Evolutionary conservation across 164 flowering plant species (phyloP).

Genomic region (Kalanchoe fedtschenkoi): DNA sequence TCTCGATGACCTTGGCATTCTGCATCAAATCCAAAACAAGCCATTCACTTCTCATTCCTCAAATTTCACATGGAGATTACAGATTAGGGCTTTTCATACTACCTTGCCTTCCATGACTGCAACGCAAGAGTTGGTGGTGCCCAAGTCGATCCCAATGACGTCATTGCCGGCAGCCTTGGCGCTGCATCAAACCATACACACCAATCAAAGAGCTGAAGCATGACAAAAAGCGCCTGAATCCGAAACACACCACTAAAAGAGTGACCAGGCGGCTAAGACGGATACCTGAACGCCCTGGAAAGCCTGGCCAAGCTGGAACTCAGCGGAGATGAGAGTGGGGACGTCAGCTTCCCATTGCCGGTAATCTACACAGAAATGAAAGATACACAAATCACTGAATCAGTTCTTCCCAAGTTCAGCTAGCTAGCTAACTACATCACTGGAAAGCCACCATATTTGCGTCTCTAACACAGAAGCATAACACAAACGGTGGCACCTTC

Average conservation of each 20-base stretch:
- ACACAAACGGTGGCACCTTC: too few relatives aligned
- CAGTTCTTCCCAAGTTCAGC: too few relatives aligned
- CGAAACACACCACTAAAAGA: too few relatives aligned
- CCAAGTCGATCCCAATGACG: slow-evolving; percentile 31
- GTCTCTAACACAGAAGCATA: too few relatives aligned
- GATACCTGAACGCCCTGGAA: slow-evolving; percentile 62
- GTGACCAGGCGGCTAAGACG: not conserved
- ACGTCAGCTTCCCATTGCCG: slow-evolving; percentile 29
- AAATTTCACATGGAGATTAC: not conserved
- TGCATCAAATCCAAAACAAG: slow-evolving; percentile 7
- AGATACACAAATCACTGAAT: not conserved
- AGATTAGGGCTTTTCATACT: not conserved
- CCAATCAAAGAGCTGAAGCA: not conserved
- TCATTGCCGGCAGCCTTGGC: slow-evolving; percentile 24
- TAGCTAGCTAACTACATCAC: not conserved
- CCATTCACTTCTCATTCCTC: not conserved
- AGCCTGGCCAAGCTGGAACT: slow-evolving; percentile 29
- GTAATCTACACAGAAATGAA: slow-evolving; percentile 28
- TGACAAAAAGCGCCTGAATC: not conserved
- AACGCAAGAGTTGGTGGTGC: slow-evolving; percentile 33
- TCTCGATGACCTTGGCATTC: slow-evolving; percentile 30
- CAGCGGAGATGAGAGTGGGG: slow-evolving; percentile 10
- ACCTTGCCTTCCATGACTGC: slow-evolving; percentile 38
- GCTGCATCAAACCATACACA: slow-evolving; percentile 10
- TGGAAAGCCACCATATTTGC: not conserved